Percentiles rank a stretch among this genome's conserved stretches.
Evolutionary conservation across 2,329 filamentous ascomycete species (phyloP).

Genomic region (Nemania sp.): DNA sequence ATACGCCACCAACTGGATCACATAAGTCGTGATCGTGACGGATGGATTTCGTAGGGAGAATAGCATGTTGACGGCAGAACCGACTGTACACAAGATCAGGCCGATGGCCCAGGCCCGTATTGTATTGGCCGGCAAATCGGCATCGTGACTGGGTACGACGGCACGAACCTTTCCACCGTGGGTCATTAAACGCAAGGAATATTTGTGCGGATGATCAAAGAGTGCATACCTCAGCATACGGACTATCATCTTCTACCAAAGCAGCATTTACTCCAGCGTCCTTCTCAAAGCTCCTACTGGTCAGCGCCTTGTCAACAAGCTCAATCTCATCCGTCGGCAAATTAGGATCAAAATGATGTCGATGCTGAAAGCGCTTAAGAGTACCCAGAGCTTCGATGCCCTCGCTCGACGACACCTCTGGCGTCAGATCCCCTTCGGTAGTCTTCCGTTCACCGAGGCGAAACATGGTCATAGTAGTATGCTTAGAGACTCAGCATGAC

Average conservation of each 20-base stretch:
- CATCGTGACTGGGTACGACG: constrained; percentile 49
- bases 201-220: no score
- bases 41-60: constrained; percentile 54
- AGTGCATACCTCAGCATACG: constrained; percentile 51
- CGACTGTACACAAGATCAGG: constrained; percentile 58
- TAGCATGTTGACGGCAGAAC: constrained; percentile 59
- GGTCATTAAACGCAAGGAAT: no score
- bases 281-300: constrained; percentile 49
- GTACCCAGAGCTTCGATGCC: constrained; percentile 27
- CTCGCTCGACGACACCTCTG: constrained; percentile 26
- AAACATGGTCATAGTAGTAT: constrained; percentile 23
- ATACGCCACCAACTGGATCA: constrained; percentile 59
- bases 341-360: constrained; percentile 61
- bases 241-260: constrained; percentile 57
- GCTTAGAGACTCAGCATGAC: neutral
- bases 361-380: constrained; percentile 49
- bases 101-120: constrained; percentile 64
- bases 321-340: constrained; percentile 56
- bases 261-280: constrained; percentile 51
- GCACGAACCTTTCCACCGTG: constrained; percentile 40
- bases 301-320: constrained; percentile 53
- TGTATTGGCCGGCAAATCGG: constrained; percentile 58
- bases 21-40: constrained; percentile 56
- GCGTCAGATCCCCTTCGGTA: constrained; percentile 22
- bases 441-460: constrained; percentile 32